A percentile compares a stretch with the other conserved stretches of the same genome.
phyloP scores from a whole-genome alignment of 306 rosid species.

The Castanea sativa region DNA sequence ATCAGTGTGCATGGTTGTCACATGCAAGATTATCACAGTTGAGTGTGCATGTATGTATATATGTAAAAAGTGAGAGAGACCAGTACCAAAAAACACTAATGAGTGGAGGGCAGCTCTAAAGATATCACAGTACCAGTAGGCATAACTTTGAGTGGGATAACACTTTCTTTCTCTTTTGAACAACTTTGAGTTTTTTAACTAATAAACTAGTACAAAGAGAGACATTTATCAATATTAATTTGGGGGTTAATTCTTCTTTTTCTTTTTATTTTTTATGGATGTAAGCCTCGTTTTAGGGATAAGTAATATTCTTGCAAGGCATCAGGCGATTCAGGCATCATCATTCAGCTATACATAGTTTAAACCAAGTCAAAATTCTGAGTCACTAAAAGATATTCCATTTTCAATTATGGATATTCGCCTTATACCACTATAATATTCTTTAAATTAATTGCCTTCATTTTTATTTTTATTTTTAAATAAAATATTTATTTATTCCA shows the following conservation, averaged over 20 bases:
- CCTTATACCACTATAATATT: too few relatives aligned
- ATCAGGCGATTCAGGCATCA: neutral
- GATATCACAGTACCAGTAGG: neutral
- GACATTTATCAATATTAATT: neutral
- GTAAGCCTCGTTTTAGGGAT: neutral
- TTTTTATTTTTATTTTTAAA: too few relatives aligned
- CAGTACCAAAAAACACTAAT: neutral
- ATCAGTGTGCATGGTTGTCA: constrained; percentile 16
- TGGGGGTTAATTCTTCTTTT: neutral
- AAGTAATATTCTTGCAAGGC: neutral
- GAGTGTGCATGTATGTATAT: neutral
- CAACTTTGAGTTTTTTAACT: constrained; percentile 13
- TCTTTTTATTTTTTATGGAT: neutral
- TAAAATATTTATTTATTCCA: too few relatives aligned
- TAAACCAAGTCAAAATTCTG: too few relatives aligned
- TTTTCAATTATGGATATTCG: too few relatives aligned
- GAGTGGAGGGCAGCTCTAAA: constrained; percentile 22
- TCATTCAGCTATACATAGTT: too few relatives aligned
- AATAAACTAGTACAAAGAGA: neutral
- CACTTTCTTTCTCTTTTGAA: constrained; percentile 6
- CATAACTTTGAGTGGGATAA: constrained; percentile 10
- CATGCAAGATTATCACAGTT: constrained; percentile 7
- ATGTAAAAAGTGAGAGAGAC: neutral
- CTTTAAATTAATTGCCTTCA: too few relatives aligned
- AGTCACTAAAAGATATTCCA: too few relatives aligned